phyloP scores from a whole-genome alignment of 441 rosid genomes.

The Gossypium schwendimanii region DNA sequence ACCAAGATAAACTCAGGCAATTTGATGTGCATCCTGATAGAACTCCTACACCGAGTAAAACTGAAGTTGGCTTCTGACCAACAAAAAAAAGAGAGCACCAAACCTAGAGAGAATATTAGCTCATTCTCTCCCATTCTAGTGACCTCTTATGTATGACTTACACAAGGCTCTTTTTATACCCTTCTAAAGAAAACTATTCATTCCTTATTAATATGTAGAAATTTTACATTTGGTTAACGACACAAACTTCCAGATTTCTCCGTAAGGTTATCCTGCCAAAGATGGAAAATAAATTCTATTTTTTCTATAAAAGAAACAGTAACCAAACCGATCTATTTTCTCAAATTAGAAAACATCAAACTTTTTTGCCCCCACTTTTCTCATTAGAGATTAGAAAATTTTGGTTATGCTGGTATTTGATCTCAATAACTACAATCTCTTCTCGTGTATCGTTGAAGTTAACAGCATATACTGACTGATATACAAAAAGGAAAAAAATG shows the following conservation, averaged over 20 bases:
- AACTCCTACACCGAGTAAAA: background rate
- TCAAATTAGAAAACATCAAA: constrained; percentile 2
- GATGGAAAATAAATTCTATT: background rate
- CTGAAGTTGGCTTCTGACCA: background rate
- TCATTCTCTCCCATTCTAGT: constrained; percentile 5
- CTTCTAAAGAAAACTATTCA: background rate
- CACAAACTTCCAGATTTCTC: background rate
- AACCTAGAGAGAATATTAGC: background rate
- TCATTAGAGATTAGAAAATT: constrained; percentile 5
- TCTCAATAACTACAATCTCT: background rate
- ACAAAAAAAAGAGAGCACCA: background rate
- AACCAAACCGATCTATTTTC: background rate
- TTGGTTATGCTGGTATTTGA: background rate
- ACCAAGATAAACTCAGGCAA: background rate
- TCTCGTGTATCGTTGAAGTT: background rate
- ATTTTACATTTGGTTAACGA: background rate
- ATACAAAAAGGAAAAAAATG: background rate
- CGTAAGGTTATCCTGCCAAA: background rate
- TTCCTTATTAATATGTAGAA: background rate
- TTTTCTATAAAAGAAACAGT: constrained; percentile 5
- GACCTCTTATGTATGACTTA: background rate
- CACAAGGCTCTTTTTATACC: background rate
- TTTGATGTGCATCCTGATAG: background rate
- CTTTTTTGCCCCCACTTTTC: background rate
- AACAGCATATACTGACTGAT: background rate